phyloP scores from a whole-genome alignment of 2,329 filamentous ascomycete species.

The Aureobasidium leucospermi region DNA sequence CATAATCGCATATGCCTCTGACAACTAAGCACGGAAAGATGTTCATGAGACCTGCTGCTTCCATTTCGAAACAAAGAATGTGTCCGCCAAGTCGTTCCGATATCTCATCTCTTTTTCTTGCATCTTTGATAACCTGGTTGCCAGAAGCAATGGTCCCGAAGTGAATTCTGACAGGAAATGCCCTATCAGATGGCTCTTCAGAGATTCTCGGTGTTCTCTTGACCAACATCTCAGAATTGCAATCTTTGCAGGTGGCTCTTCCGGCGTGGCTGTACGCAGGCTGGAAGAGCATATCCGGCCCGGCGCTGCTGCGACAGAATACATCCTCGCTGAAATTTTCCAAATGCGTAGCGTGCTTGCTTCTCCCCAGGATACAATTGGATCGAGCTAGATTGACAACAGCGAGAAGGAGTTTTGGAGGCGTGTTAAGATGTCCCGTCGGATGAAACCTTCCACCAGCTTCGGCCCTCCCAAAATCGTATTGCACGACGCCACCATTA shows the following conservation, averaged over 20 bases:
- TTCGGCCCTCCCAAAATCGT: constrained; percentile 20
- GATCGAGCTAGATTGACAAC: neutral
- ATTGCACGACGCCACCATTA: constrained; percentile 23
- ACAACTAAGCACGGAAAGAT: constrained; percentile 21
- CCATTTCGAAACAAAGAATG: constrained; percentile 21
- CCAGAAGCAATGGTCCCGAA: constrained; percentile 18
- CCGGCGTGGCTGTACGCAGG: neutral
- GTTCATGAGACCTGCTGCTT: constrained; percentile 14
- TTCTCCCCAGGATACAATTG: neutral
- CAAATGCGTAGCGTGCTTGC: neutral
- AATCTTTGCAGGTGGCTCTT: neutral
- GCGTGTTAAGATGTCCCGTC: neutral
- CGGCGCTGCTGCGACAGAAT: neutral
- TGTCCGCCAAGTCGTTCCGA: constrained; percentile 15
- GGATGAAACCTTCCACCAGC: neutral
- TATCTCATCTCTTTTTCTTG: constrained; percentile 18
- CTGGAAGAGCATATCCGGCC: neutral
- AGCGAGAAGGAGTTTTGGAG: neutral
- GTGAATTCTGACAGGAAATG: neutral
- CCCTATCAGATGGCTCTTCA: neutral
- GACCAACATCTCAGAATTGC: neutral
- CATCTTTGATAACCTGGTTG: constrained; percentile 26
- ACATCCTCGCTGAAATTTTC: rapidly evolving
- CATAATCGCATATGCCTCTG: constrained; percentile 22
- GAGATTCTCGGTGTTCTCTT: neutral